Base-by-base conservation (phyloP, 306 rosid genomes). In the Macrotyloma uniflorum region DNA sequence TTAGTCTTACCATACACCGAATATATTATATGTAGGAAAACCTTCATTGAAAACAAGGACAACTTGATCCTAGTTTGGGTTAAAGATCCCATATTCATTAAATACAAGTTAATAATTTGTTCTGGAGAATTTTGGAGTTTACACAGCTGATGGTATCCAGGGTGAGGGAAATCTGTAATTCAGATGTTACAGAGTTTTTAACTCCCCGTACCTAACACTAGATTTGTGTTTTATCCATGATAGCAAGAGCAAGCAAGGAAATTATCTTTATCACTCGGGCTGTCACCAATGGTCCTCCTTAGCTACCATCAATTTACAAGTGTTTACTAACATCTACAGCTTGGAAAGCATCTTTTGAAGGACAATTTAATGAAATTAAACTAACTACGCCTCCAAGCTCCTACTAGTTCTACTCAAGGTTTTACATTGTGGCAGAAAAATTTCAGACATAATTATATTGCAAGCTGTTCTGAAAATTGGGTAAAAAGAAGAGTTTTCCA, bases 341-440 rank as follows among this genome's bases (percentile, higher is more conserved):
- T 80, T 38, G 72, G 53, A 38, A 72, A 19, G 8, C 42, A 65
- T 19, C 6, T 67, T 53, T 16, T 12, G 65, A 23, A 55, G 71
- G 13, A 19, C n/a, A 26, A 23, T 38, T n/a, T 12, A 53, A 64
- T 15, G 24, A 20, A 42, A 46, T 16, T 58, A 32, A 50, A 59
- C n/a, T 7, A 10, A 45, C 15, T 35, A 69, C 19, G 43, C n/a
- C 16, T 35, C 54, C 22, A 23, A 57, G 32, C 8, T 35, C 65
- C 32, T 50, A 43, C 62, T 18, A 10, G 6, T 10, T 32, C 46
- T 13, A 23, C 24, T 54, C 8, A 65, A 10, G 18, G 32, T 64
- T 18, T 35, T 33, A 62, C 7, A 35, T 30, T 30, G 38, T 18
- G 12, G 11, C 4, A 0, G 33, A 19, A 5, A 0, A 38, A 66